These are phyloP conservation scores for Lanmaoa rubissima DNA, from an alignment of 768 basidiomycete species.

Conservation along the genomic window DNA sequence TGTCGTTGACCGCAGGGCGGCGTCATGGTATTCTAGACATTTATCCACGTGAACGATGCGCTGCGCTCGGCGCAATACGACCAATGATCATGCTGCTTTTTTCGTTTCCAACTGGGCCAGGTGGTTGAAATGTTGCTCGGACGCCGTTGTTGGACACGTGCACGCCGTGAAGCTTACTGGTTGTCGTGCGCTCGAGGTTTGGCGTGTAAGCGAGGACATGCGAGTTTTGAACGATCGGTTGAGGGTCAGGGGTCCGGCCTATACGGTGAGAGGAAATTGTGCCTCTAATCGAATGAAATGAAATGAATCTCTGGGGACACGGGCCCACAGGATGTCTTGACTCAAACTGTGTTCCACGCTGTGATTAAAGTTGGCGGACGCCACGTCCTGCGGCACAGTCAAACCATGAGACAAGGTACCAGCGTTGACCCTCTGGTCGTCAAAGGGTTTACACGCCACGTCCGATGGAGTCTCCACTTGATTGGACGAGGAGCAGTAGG, in stretches of 20 bases:
- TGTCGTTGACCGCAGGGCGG: not conserved
- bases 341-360: constrained; percentile 3
- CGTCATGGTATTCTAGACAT: constrained; percentile 2
- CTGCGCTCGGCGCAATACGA: not conserved
- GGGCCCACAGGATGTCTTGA: not conserved
- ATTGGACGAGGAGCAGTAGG: not conserved
- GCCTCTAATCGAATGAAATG: not conserved
- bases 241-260: not conserved
- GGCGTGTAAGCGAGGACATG: not conserved
- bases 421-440: not conserved
- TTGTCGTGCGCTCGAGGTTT: not conserved
- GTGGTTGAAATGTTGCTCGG: not conserved
- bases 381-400: not conserved
- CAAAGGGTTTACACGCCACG: not conserved
- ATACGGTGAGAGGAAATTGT: not conserved
- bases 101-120: not conserved
- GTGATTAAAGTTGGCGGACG: not conserved
- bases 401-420: not conserved
- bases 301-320: not conserved
- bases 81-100: constrained; percentile 1
- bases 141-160: constrained; percentile 6
- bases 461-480: not conserved
- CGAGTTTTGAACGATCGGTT: not conserved
- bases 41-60: not conserved
- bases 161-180: not conserved